Evolutionary conservation across 192 early-diverging fungal species (phyloP), one percentile per base, ranked within the genome.

Genomic region (Umbelopsis sp.): DNA sequence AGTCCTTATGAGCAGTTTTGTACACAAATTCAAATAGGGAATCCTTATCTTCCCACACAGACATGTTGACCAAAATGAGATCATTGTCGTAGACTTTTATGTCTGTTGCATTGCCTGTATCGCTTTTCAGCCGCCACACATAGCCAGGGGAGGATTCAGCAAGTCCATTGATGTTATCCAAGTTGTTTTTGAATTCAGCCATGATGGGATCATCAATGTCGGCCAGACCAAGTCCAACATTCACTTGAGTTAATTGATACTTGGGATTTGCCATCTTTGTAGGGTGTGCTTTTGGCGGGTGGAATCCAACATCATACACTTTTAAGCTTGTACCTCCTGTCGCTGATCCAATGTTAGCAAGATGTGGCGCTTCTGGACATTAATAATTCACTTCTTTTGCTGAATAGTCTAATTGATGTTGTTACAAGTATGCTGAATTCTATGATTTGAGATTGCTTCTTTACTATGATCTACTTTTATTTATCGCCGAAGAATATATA

Each of bases 21-120:
- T 61, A 61, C 3, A 61, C 55, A 4, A 61, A 61, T 27, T 61
- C 15, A 12, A 61, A 61, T 1, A 61, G 55, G 4, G 27, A 16
- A 61, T 61, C 55, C 13, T 61, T 61, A 30, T 25, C 25, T n/a
- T 61, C 55, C 55, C 55, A 61, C 11, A 61, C 55, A 13, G 55
- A 61, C 12, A 33, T 5, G 18, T 61, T 61, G 30, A 61, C 30
- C 25, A 61, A 7, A 15, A 12, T 2, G 4, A 27, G 55, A 16
- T 61, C 55, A 30, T 61, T 37, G 25, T 61, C 55, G 5, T n/a
- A 61, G 2, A 61, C 12, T 12, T 61, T 61, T 30, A 61, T 61
- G 18, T 61, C 55, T 1, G 55, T 61, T 22, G 55, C 55, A 61
- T 61, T 61, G 9, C 52, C 52, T 61, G 27, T 16, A 16, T 35